phyloP scores from a whole-genome alignment of 495 filamentous ascomycete genomes.

The Podospora appendiculata region DNA sequence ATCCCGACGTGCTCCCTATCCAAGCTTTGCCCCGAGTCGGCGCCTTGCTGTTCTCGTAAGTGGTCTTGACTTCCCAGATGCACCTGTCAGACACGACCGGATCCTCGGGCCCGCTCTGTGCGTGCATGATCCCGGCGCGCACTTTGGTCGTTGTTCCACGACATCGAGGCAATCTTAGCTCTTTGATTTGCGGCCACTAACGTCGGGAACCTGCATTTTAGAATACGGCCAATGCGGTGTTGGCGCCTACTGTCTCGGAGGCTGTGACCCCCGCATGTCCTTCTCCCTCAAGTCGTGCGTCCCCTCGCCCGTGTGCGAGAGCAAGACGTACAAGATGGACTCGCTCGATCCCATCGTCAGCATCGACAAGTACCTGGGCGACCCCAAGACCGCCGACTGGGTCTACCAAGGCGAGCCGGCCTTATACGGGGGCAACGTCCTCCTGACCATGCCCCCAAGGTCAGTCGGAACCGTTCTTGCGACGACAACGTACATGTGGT shows the following conservation, averaged over 20 bases:
- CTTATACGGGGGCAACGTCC: slow-evolving; percentile 50
- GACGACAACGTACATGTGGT: slow-evolving; percentile 91
- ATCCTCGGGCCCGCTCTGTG: too few species aligned
- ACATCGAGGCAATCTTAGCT: background rate
- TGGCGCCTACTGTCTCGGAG: slow-evolving; percentile 92
- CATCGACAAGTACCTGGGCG: slow-evolving; percentile 78
- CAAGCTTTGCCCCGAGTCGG: slow-evolving; percentile 62
- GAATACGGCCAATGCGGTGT: slow-evolving; percentile 92
- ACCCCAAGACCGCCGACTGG: slow-evolving; percentile 74
- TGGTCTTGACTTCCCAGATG: slow-evolving; percentile 13
- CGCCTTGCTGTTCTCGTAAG: slow-evolving; percentile 92
- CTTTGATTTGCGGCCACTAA: slow-evolving; percentile 9
- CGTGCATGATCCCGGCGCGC: too few species aligned
- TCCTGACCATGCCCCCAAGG: slow-evolving; percentile 80
- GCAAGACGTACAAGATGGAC: slow-evolving; percentile 61
- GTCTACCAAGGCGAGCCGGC: slow-evolving; percentile 72
- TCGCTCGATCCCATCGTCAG: slow-evolving; percentile 58
- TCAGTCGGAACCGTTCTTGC: slow-evolving; percentile 83
- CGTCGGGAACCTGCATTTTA: slow-evolving; percentile 28
- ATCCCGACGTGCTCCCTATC: slow-evolving; percentile 32
- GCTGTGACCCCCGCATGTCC: slow-evolving; percentile 83
- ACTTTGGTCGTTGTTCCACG: too few species aligned
- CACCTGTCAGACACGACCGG: too few species aligned
- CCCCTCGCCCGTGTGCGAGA: slow-evolving; percentile 75
- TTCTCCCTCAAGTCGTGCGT: slow-evolving; percentile 76